Evolutionary conservation across 2,329 filamentous ascomycete species (phyloP).

Genomic region (Clonostachys chloroleuca): DNA sequence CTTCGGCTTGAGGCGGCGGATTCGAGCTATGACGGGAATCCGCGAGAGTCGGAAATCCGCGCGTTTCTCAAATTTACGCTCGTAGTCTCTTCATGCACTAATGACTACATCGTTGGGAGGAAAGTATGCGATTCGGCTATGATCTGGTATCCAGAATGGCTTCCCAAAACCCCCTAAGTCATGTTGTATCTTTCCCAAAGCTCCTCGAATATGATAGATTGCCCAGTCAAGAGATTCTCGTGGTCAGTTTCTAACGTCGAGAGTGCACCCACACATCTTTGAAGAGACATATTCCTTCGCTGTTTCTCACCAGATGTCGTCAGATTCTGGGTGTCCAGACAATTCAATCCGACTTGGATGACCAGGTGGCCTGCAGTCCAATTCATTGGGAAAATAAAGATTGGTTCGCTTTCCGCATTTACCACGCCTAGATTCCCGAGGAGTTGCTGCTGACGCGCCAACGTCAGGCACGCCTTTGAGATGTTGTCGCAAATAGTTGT

Average conservation of each 20-base stretch:
- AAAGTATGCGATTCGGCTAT: too few species aligned
- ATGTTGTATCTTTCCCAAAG: not conserved
- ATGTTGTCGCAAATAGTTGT: not conserved
- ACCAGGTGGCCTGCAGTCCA: constrained; percentile 2
- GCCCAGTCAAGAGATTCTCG: constrained; percentile 3
- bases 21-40: too few species aligned
- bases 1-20: too few species aligned
- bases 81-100: too few species aligned
- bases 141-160: too few species aligned
- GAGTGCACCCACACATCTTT: not conserved
- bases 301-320: not conserved
- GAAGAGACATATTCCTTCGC: not conserved
- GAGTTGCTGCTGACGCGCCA: not conserved
- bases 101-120: too few species aligned
- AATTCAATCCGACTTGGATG: not conserved
- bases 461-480: not conserved
- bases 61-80: too few species aligned
- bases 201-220: not conserved
- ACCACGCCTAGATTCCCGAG: not conserved
- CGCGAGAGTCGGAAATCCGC: too few species aligned
- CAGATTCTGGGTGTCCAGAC: not conserved
- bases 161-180: too few species aligned
- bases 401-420: not conserved
- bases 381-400: constrained; percentile 1
- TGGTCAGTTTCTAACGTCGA: constrained; percentile 3